These are phyloP conservation scores for Talaromyces ruber DNA, from an alignment of 495 filamentous ascomycete species.

Conservation along the genomic window DNA sequence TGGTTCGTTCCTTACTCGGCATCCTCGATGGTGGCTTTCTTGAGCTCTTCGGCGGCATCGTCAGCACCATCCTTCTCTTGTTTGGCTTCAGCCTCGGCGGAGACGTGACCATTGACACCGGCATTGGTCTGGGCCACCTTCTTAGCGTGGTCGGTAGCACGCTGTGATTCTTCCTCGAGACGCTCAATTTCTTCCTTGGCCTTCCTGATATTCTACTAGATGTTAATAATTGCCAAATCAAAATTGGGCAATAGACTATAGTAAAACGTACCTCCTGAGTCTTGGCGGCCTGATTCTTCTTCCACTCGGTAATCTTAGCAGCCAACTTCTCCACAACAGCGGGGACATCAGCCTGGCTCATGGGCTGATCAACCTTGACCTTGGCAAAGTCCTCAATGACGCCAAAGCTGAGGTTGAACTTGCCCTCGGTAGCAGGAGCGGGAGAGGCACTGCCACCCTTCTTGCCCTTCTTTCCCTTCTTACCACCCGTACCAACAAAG, in stretches of 20 bases:
- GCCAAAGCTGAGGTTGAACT: slow-evolving; percentile 81
- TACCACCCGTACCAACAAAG: slow-evolving; percentile 68
- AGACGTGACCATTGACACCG: slow-evolving; percentile 42
- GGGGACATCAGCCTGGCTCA: slow-evolving; percentile 73
- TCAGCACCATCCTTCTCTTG: slow-evolving; percentile 51
- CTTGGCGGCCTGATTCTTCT: slow-evolving; percentile 79
- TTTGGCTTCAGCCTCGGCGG: slow-evolving; percentile 43
- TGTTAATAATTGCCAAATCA: slow-evolving; percentile 8
- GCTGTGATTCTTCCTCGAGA: slow-evolving; percentile 44
- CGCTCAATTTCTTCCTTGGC: slow-evolving; percentile 59
- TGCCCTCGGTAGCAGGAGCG: slow-evolving; percentile 37
- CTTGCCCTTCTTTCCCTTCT: slow-evolving; percentile 88
- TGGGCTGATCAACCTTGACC: slow-evolving; percentile 77
- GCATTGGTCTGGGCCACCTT: slow-evolving; percentile 43
- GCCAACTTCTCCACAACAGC: slow-evolving; percentile 76
- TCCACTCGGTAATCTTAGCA: slow-evolving; percentile 87
- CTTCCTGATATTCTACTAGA: slow-evolving; percentile 59
- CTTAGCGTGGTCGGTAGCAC: slow-evolving; percentile 35
- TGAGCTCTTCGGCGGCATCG: slow-evolving; percentile 49
- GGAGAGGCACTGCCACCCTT: slow-evolving; percentile 44
- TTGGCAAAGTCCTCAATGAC: slow-evolving; percentile 83
- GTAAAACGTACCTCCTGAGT: slow-evolving; percentile 70
- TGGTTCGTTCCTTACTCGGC: slow-evolving; percentile 20
- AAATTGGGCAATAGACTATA: slow-evolving; percentile 1
- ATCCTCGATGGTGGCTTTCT: slow-evolving; percentile 53